These are phyloP conservation scores for Daldinia grandis DNA, from an alignment of 495 filamentous ascomycete species.

Conservation along the genomic window DNA sequence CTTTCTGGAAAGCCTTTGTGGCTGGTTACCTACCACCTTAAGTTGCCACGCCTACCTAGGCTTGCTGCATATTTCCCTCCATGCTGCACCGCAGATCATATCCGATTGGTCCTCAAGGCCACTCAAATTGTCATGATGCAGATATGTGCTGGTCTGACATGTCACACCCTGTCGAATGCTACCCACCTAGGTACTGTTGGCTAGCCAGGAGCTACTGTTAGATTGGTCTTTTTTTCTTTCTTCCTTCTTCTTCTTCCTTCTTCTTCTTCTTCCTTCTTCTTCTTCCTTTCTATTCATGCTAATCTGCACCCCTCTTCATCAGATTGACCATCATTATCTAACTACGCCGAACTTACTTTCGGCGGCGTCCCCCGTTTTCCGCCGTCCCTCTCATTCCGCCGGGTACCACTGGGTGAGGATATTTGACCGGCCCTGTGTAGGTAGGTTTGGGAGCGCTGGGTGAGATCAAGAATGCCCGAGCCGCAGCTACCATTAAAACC, in stretches of 20 bases:
- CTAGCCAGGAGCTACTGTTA: neutral
- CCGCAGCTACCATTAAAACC: neutral
- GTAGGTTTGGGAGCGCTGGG: no score
- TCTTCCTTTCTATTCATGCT: neutral
- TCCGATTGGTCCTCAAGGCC: neutral
- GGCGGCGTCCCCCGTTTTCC: no score
- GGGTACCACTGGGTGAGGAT: no score
- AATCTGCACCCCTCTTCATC: neutral
- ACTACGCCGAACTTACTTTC: neutral
- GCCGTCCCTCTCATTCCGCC: no score
- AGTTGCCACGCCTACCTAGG: neutral
- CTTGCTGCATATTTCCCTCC: neutral
- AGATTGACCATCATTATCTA: neutral
- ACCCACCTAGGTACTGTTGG: neutral
- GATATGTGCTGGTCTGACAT: neutral
- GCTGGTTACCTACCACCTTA: neutral
- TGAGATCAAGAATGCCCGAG: neutral
- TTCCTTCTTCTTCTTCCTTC: no score
- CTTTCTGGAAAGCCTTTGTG: neutral
- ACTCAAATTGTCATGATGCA: neutral
- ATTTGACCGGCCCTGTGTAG: no score
- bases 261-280: no score
- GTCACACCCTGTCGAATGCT: neutral
- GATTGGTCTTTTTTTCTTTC: neutral
- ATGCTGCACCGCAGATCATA: neutral